These are phyloP conservation scores for Zea luxurians DNA, from an alignment of 176 grass and related monocot species.

Conservation along the genomic window DNA sequence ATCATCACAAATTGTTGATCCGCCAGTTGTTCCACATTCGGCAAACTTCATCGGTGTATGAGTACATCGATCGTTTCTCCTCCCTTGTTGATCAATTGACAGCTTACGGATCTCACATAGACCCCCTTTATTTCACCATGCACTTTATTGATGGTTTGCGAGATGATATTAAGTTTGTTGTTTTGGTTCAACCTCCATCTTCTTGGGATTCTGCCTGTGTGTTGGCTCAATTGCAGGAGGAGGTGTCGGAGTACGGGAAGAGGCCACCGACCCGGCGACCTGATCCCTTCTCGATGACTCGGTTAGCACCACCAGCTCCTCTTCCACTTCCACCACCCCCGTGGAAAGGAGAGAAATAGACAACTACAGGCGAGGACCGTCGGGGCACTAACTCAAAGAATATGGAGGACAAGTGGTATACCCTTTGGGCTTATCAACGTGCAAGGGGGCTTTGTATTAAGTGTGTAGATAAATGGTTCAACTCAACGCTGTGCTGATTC, in stretches of 20 bases:
- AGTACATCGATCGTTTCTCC: not conserved
- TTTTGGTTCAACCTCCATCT: fast-evolving
- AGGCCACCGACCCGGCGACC: fast-evolving
- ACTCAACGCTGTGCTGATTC: not conserved
- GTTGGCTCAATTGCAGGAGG: not conserved
- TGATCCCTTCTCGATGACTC: fast-evolving
- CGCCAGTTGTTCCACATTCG: not conserved
- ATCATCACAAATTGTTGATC: not conserved
- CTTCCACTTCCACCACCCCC: not conserved
- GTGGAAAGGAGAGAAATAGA: too few relatives aligned
- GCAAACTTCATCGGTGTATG: not conserved
- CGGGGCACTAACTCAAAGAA: too few relatives aligned
- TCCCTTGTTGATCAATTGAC: not conserved
- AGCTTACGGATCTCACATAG: not conserved
- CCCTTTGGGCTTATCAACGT: not conserved
- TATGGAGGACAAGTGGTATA: not conserved
- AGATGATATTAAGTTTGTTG: not conserved
- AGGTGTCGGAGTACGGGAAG: not conserved
- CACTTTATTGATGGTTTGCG: not conserved
- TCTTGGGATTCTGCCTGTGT: not conserved
- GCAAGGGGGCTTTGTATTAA: not conserved
- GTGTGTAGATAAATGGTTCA: not conserved
- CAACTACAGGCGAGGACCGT: too few relatives aligned
- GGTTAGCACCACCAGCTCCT: not conserved
- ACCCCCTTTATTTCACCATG: not conserved